Conservation (phyloP, 768 basidiomycete genomes). For the Suillus spraguei region DNA sequence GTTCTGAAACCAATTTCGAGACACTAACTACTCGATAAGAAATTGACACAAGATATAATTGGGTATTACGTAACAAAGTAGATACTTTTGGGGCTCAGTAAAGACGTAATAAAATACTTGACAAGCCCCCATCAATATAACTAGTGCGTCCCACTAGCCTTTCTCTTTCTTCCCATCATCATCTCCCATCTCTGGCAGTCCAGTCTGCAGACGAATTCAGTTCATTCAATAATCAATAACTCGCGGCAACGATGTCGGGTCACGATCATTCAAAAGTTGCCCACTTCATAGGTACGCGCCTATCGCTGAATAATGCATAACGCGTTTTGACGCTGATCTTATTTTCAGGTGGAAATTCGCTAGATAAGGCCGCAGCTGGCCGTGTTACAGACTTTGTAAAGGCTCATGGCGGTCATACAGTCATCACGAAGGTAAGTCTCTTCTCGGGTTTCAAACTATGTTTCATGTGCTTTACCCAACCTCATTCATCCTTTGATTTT, state of each 20-base stretch:
- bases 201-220: constrained; percentile 8
- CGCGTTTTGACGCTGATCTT: constrained; percentile 18
- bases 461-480: constrained; percentile 3
- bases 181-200: constrained; percentile 16
- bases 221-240: constrained; percentile 10
- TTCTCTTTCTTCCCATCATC: constrained; percentile 25
- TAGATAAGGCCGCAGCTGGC: constrained; percentile 81
- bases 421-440: constrained; percentile 88
- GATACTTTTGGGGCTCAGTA: constrained; percentile 33
- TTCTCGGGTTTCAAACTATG: background rate
- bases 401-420: constrained; percentile 91
- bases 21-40: background rate
- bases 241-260: constrained; percentile 29
- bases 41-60: background rate
- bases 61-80: constrained; percentile 33
- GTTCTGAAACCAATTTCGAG: constrained; percentile 4
- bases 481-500: constrained; percentile 8
- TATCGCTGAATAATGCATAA: constrained; percentile 2
- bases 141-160: constrained; percentile 5
- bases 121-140: constrained; percentile 16
- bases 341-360: constrained; percentile 84
- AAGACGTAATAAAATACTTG: constrained; percentile 25
- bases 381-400: constrained; percentile 91
- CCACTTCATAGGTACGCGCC: constrained; percentile 60
- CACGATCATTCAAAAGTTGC: constrained; percentile 63